Evolutionary conservation across 805 yeast species (phyloP).

Genomic region (Teunomyces stri): DNA sequence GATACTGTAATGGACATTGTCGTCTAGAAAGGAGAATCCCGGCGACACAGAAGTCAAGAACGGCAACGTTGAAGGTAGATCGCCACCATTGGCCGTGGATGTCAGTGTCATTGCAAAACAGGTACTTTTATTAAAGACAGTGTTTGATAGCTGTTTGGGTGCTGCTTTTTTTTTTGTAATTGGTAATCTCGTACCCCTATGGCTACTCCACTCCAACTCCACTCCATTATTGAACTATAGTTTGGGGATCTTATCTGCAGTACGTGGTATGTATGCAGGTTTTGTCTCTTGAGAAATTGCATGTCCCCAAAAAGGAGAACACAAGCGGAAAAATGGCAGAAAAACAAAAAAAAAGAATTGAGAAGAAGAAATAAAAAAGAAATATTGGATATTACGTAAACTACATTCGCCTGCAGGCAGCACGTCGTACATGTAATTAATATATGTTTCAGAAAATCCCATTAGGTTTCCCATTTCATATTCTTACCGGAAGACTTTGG

Average conservation of each 20-base stretch:
- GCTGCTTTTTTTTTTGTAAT: no score
- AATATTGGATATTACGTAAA: background rate
- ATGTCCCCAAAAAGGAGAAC: background rate
- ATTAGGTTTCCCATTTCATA: background rate
- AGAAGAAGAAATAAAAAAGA: background rate
- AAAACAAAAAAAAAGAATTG: no score
- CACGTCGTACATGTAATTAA: background rate
- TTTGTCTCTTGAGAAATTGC: background rate
- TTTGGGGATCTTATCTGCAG: conserved; percentile 1
- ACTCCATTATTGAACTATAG: background rate
- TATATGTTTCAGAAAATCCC: background rate
- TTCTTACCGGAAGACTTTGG: background rate
- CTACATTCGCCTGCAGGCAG: background rate
- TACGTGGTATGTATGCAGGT: background rate
- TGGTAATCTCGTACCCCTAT: background rate
- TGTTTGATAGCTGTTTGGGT: no score
- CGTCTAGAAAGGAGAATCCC: conserved; percentile 29
- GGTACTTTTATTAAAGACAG: no score
- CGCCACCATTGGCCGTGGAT: background rate
- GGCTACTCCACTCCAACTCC: background rate
- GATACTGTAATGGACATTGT: conserved; percentile 32
- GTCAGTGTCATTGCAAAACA: conserved; percentile 4
- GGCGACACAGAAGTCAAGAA: conserved; percentile 40
- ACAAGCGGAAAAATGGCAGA: no score
- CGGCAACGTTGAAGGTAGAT: conserved; percentile 26